Evolutionary conservation across 1,284 basidiomycete genomes (phyloP), one percentile per base, ranked within the genome.

Genomic region (Sphaerobolus stellatus): DNA sequence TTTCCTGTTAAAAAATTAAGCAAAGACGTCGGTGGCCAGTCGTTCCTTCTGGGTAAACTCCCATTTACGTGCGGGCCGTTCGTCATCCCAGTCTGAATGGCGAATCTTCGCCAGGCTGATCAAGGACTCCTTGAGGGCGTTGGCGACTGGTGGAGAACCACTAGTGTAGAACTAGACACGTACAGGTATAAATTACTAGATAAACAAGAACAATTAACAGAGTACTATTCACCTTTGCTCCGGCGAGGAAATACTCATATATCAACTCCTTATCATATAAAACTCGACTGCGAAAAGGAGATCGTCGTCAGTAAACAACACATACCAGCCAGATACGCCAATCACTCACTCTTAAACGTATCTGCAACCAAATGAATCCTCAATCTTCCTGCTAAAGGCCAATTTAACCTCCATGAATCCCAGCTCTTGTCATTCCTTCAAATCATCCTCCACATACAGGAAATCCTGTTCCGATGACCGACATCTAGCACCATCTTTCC

Each of bases 341-440:
- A n/a, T n/a, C 1, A 72, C 76, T 62, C 56, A 78, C 77, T 78
- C 73, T 65, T 80, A 77, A 8, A 80, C 75, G 59, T 81, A 77
- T 62, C 73, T 77, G 64, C 73, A 77, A 2, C 76, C 77, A 16
- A 66, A 57, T 2, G 75, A 75, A 25, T 69, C 57, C 16, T 74
- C 70, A 3, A 66, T 47, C 20, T 62, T 66, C 33, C 73, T 63
- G 30, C 77, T 80, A 61, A 81, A 79, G 14, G 79, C 77, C 5
- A 77, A 74, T 13, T 75, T 70, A n/a, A 82, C 67, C 55, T 80
- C 76, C 16, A 81, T 71, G 3, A 78, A 70, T 5, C 78, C 79
- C 18, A 68, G 59, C 60, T 69, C 66, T 29, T 62, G 58, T 79
- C 79, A 81, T 60, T 73, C 68, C 44, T 63, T 68, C 38, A 81